Conservation (phyloP, 2,329 filamentous ascomycete genomes). For the Aspergillus bombycis region DNA sequence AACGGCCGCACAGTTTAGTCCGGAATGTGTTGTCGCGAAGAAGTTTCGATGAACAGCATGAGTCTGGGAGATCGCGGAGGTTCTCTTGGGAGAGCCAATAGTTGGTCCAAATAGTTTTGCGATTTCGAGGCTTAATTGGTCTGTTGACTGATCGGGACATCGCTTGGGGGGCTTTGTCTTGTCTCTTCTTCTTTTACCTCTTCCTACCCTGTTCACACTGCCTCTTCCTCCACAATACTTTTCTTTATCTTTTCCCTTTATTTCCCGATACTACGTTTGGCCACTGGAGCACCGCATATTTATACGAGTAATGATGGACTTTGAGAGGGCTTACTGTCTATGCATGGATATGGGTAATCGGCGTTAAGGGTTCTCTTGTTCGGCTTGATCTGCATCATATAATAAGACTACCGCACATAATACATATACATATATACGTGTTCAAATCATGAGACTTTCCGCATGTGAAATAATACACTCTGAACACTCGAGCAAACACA, state of each 20-base stretch:
- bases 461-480: neutral
- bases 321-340: neutral
- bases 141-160: neutral
- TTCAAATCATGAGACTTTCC: neutral
- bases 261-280: neutral
- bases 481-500: neutral
- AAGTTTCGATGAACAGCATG: constrained; percentile 8
- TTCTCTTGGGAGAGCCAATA: constrained; percentile 35
- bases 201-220: neutral
- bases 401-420: neutral
- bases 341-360: constrained; percentile 6
- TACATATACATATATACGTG: constrained; percentile 7
- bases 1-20: constrained; percentile 15
- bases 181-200: neutral
- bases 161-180: neutral
- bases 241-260: neutral
- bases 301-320: neutral
- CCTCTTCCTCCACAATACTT: neutral
- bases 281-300: neutral
- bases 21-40: constrained; percentile 3
- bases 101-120: neutral
- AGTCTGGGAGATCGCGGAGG: constrained; percentile 11
- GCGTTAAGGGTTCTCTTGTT: neutral
- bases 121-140: neutral
- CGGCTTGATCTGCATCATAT: neutral